Conservation (phyloP, 2,329 filamentous ascomycete genomes). For the Epichloe uncinata region DNA sequence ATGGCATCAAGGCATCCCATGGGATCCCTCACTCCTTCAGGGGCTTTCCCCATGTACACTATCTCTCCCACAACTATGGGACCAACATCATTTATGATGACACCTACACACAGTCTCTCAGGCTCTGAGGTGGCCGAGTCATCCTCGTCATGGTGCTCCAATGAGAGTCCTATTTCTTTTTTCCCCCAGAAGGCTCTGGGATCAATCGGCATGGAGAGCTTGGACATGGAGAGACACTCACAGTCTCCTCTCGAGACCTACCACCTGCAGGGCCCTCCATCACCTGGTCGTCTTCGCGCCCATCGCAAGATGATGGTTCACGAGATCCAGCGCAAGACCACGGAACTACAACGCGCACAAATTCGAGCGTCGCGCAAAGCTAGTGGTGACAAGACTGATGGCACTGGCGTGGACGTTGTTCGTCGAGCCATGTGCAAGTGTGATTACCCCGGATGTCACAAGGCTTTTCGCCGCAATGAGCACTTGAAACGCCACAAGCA, state of each 20-base stretch:
- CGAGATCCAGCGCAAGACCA: slow-evolving; percentile 30
- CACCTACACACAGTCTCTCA: slow-evolving; percentile 25
- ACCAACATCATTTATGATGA: slow-evolving; percentile 25
- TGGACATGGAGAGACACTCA: slow-evolving; percentile 24
- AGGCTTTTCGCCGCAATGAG: slow-evolving; percentile 38
- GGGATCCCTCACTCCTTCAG: slow-evolving; percentile 25
- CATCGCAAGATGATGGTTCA: slow-evolving; percentile 28
- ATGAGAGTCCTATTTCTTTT: slow-evolving; percentile 29
- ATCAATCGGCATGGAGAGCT: slow-evolving; percentile 18
- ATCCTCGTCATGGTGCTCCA: slow-evolving; percentile 25
- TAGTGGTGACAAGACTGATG: slow-evolving; percentile 15
- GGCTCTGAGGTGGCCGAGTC: slow-evolving; percentile 25
- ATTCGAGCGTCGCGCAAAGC: slow-evolving; percentile 19
- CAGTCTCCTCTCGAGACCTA: slow-evolving; percentile 20
- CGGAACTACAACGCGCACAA: slow-evolving; percentile 30
- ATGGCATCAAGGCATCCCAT: slow-evolving; percentile 20
- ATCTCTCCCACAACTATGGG: slow-evolving; percentile 22
- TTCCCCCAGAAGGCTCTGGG: slow-evolving; percentile 17
- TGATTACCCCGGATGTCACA: slow-evolving; percentile 31
- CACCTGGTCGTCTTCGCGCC: slow-evolving; percentile 20
- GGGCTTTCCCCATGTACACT: slow-evolving; percentile 22
- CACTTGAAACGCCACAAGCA: slow-evolving; percentile 42
- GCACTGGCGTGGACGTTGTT: slow-evolving; percentile 21
- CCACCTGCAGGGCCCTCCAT: slow-evolving; percentile 19
- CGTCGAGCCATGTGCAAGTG: slow-evolving; percentile 31